Base-by-base conservation (phyloP, 1,284 basidiomycete genomes). In the Tilletia caries region DNA sequence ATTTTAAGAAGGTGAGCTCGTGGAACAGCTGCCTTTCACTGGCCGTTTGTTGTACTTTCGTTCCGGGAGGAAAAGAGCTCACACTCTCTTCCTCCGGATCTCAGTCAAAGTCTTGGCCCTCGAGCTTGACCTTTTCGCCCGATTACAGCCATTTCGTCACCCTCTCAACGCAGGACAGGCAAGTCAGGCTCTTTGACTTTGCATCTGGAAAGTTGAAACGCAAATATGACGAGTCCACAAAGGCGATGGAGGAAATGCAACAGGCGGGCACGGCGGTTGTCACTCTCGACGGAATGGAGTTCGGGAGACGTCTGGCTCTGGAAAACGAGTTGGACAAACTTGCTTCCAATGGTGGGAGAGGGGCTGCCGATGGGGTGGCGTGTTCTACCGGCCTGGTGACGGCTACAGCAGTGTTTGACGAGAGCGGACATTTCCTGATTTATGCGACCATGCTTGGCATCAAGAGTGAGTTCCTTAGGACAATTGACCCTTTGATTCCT, bases 241-340 rank as follows among this genome's bases (percentile, higher is more conserved):
- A 88, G 3, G 94, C 95, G 0, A 91, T 94, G 41, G 92, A 95
- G 79, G 94, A 98, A 83, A 97, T 98, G 94, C 84, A 84, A 68
- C 82, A 84, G 68, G 83, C 80, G 2, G 93, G 92, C 1, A 95
- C 93, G 6, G 90, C 92, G 0, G 88, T 93, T 23, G 92, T 91
- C 85, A 91, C 90, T 80, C 89, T 98, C 12, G 96, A 99, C 73
- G 94, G 98, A 83, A 99, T 99, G 95, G 96, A 99, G 83, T 98
- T 99, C 80, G 95, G 96, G n/a, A 87, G 96, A 69, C 87, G 96
- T 12, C 86, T 98, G 64, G 96, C 96, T 0, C 86, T 90, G 18
- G 96, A 99, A 84, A 88, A 92, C 71, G 95, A 98, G 79, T 84
- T 99, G 64, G 93, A 97, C 82, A 66, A 48, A 23, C 13, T 27